phyloP scores from a whole-genome alignment of 192 early-diverging fungal species.

The Thoreauomyces humboldtii region DNA sequence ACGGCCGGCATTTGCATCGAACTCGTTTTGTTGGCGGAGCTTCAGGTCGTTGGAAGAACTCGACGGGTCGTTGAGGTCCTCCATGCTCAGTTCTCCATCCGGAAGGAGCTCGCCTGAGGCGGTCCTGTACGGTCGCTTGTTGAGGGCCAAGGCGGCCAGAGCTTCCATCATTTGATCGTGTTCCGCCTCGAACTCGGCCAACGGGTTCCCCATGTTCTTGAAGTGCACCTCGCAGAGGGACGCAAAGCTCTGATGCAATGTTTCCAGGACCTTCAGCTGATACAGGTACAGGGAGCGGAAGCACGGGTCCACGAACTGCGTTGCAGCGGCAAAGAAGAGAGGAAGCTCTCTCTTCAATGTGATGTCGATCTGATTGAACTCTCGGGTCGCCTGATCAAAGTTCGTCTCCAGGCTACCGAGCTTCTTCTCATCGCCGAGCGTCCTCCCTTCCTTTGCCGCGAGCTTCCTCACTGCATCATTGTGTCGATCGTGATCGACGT shows the following conservation, averaged over 20 bases:
- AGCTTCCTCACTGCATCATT: constrained; percentile 70
- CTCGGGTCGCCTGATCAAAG: constrained; percentile 76
- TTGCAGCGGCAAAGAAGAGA: constrained; percentile 68
- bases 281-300: constrained; percentile 81
- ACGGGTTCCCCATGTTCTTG: constrained; percentile 14
- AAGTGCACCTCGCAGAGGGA: constrained; percentile 26
- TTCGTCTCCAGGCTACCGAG: constrained; percentile 60
- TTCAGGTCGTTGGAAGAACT: no score
- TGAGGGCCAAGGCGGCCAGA: constrained; percentile 14
- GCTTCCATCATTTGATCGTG: constrained; percentile 13
- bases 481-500: constrained; percentile 90
- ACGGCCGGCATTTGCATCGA: no score
- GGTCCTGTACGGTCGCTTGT: constrained; percentile 12
- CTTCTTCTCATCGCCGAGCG: constrained; percentile 43
- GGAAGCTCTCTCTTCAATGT: constrained; percentile 79
- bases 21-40: no score
- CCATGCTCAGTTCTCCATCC: no score
- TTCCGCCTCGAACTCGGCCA: constrained; percentile 19
- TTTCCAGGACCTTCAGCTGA: constrained; percentile 64
- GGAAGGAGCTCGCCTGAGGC: no score
- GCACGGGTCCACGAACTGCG: constrained; percentile 82
- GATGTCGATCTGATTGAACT: constrained; percentile 83
- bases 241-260: constrained; percentile 7
- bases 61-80: no score
- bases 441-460: constrained; percentile 48